Evolutionary conservation across 352 stramenopile genomes (phyloP), one percentile per base, ranked within the genome.

Genomic region (Poterioochromonas sp.): DNA sequence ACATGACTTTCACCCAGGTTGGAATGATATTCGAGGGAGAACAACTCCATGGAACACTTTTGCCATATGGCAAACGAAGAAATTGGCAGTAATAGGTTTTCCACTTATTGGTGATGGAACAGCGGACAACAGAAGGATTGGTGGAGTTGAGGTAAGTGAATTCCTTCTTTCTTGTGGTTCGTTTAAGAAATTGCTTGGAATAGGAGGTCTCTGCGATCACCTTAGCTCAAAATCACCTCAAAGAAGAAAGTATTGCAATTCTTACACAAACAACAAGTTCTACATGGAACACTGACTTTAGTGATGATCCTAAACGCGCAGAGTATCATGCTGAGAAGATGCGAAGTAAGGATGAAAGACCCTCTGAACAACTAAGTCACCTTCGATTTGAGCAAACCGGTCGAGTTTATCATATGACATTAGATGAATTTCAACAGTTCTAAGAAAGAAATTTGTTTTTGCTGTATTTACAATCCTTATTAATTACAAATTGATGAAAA

Each of bases 241-340:
- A 58, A 11, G 20, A 34, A 34, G 1, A 51, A 58, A 34, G 2
- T 74, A n/a, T 74, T 58, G 12, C 2, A 15, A 58, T 58, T 58
- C 47, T 26, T 26, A 58, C 47, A 15, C 15, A 26, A 58, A 26
- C 47, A 58, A 26, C n/a, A n/a, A n/a, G n/a, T n/a, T 58, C 47
- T 58, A 39, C 58, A 22, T 74, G 65, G 65, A 54, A 51, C 3
- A 54, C 43, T 15, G 53, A 18, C 5, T 74, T 74, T 74, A 35
- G n/a, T n/a, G n/a, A 32, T 34, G 65, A 74, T 54, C 5, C 37
- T n/a, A n/a, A n/a, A 39, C 65, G 65, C 18, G 39, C 3, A 12
- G 22, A 40, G 53, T 74, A 74, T n/a, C 65, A 74, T 37, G 65
- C 51, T 12, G 1, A 58, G 1, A 74, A 74, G 29, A 74, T 74